These are phyloP conservation scores for Aspergillus quadrilineatus DNA, from an alignment of 2,329 filamentous ascomycete species.

Conservation along the genomic window DNA sequence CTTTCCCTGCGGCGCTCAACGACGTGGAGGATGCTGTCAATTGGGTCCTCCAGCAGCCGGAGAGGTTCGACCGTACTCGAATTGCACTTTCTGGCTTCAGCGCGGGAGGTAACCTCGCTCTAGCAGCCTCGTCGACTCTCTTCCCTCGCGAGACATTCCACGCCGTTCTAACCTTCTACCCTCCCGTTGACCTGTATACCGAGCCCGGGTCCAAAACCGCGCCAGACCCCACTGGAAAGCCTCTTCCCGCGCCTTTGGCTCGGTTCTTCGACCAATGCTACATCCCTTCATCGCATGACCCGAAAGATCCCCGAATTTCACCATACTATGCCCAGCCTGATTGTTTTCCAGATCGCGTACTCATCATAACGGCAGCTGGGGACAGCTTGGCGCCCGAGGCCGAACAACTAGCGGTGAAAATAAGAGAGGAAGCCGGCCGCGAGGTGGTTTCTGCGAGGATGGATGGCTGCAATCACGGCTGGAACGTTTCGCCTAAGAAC, in stretches of 20 bases:
- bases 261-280: conserved; percentile 34
- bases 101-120: conserved; percentile 43
- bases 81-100: conserved; percentile 45
- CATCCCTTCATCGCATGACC: conserved; percentile 25
- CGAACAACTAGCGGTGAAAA: conserved; percentile 29
- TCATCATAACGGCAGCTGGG: conserved; percentile 32
- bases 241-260: conserved; percentile 25
- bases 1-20: conserved; percentile 42
- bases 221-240: conserved; percentile 22
- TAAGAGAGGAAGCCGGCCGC: conserved; percentile 20
- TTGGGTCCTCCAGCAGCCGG: conserved; percentile 35
- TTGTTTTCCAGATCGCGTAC: conserved; percentile 29
- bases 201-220: conserved; percentile 22
- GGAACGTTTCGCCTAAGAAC: conserved; percentile 37
- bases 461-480: conserved; percentile 39
- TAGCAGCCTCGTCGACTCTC: conserved; percentile 31
- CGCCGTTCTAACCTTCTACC: conserved; percentile 36
- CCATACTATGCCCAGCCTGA: conserved; percentile 28
- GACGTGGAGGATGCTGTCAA: conserved; percentile 42
- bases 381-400: conserved; percentile 33
- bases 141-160: conserved; percentile 34
- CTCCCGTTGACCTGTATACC: conserved; percentile 26
- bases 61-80: conserved; percentile 33
- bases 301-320: conserved; percentile 34
- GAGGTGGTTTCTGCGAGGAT: conserved; percentile 35